These are phyloP conservation scores for Acacia confusa DNA, from an alignment of 306 rosid genomes.

Conservation along the genomic window DNA sequence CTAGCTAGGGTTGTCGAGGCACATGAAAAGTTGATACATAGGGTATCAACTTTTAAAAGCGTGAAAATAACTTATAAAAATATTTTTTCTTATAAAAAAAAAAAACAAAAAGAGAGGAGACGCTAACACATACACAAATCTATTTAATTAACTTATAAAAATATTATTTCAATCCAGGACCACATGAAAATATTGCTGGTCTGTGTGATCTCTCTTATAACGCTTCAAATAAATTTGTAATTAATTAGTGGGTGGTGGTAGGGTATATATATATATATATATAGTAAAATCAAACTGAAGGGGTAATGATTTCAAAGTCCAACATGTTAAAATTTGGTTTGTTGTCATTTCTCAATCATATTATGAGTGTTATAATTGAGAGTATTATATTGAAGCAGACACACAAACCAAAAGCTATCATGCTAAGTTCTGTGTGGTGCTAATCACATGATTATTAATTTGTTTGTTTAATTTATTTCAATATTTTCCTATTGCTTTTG, in stretches of 20 bases:
- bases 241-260: slow-evolving; percentile 17
- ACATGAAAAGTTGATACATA: neutral
- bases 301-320: slow-evolving; percentile 49
- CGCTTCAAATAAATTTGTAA: neutral
- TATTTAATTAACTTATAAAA: too few relatives aligned
- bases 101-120: neutral
- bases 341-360: slow-evolving; percentile 62
- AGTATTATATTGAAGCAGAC: slow-evolving; percentile 53
- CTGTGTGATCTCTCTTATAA: neutral
- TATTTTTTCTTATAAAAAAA: too few relatives aligned
- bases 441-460: slow-evolving; percentile 23
- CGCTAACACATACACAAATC: neutral
- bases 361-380: slow-evolving; percentile 47
- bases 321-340: slow-evolving; percentile 39
- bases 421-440: slow-evolving; percentile 19
- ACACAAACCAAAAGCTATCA: slow-evolving; percentile 55
- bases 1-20: neutral
- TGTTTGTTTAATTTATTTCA: slow-evolving; percentile 4
- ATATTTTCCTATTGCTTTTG: neutral
- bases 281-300: slow-evolving; percentile 25
- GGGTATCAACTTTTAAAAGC: too few relatives aligned
- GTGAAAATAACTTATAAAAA: too few relatives aligned
- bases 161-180: neutral
- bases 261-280: neutral
- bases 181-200: slow-evolving; percentile 4